A percentile compares a stretch with the other conserved stretches of the same genome.
Conservation (phyloP, 805 yeast genomes). For the Nakazawaea wyomingensis region DNA sequence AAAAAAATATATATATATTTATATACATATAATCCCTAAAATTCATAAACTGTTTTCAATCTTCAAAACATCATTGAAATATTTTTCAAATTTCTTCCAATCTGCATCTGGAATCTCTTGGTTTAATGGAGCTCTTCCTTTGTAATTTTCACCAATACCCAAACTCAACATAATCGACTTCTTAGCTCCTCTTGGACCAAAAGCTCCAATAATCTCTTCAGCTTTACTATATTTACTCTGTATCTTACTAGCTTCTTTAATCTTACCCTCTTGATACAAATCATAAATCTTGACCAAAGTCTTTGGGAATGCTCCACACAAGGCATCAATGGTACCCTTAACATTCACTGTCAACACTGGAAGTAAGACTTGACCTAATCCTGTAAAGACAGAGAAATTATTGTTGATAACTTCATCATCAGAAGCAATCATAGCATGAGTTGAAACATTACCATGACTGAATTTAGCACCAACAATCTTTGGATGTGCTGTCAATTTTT, state of each 20-base stretch:
- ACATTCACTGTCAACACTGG: slow-evolving; percentile 44
- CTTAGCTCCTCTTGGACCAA: slow-evolving; percentile 45
- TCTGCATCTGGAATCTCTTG: slow-evolving; percentile 27
- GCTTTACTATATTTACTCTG: slow-evolving; percentile 40
- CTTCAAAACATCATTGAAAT: slow-evolving; percentile 12
- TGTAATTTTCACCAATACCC: slow-evolving; percentile 39
- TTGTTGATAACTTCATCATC: slow-evolving; percentile 32
- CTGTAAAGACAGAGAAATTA: slow-evolving; percentile 41
- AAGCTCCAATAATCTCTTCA: slow-evolving; percentile 37
- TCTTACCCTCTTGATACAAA: slow-evolving; percentile 33
- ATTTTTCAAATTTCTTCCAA: slow-evolving; percentile 23
- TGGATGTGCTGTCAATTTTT: slow-evolving; percentile 36
- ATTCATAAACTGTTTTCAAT: slow-evolving; percentile 14
- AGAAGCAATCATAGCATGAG: slow-evolving; percentile 39
- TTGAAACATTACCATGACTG: slow-evolving; percentile 46
- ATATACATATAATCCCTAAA: no score
- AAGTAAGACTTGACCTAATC: slow-evolving; percentile 45
- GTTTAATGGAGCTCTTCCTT: slow-evolving; percentile 44
- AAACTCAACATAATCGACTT: slow-evolving; percentile 31
- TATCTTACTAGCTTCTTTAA: slow-evolving; percentile 34
- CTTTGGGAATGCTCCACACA: slow-evolving; percentile 49
- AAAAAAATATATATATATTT: no score
- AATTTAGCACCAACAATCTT: slow-evolving; percentile 49
- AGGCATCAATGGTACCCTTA: slow-evolving; percentile 48
- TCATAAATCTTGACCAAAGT: slow-evolving; percentile 36